These are phyloP conservation scores for Daldinia grandis DNA, from an alignment of 495 filamentous ascomycete species.

Conservation along the genomic window DNA sequence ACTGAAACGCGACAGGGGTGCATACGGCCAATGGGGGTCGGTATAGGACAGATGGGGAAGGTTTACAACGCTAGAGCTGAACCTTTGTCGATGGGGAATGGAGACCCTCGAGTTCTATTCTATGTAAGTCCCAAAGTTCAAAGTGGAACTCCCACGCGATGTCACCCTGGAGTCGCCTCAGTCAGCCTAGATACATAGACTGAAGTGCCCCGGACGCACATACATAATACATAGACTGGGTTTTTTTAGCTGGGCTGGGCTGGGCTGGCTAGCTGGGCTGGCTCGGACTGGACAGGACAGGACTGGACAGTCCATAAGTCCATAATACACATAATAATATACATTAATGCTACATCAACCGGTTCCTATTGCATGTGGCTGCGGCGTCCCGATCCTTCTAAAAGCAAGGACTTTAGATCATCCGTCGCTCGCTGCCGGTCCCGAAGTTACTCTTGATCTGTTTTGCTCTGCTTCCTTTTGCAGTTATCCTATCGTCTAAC, in stretches of 20 bases:
- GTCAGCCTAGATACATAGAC: neutral
- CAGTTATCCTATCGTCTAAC: too few relatives aligned
- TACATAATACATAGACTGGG: neutral
- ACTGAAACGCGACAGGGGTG: slow-evolving; percentile 16
- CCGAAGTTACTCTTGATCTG: neutral
- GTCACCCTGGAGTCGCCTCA: slow-evolving; percentile 1
- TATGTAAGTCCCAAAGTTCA: neutral
- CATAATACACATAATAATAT: too few relatives aligned
- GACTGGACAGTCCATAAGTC: neutral
- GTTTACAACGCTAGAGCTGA: neutral
- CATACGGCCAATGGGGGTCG: neutral
- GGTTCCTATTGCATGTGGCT: neutral
- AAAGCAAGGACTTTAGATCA: slow-evolving; percentile 5
- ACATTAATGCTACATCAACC: neutral
- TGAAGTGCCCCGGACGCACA: too few relatives aligned
- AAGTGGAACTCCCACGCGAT: neutral
- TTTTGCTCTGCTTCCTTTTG: neutral
- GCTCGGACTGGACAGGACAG: too few relatives aligned
- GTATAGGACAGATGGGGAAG: neutral
- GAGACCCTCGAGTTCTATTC: neutral
- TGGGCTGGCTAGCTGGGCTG: too few relatives aligned
- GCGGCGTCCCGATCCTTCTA: slow-evolving; percentile 16
- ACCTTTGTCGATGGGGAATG: neutral
- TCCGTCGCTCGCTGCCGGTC: neutral
- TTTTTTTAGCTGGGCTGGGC: neutral